Evolutionary conservation across 2,329 filamentous ascomycete genomes (phyloP).

Genomic region (Domatiomyces globalis): DNA sequence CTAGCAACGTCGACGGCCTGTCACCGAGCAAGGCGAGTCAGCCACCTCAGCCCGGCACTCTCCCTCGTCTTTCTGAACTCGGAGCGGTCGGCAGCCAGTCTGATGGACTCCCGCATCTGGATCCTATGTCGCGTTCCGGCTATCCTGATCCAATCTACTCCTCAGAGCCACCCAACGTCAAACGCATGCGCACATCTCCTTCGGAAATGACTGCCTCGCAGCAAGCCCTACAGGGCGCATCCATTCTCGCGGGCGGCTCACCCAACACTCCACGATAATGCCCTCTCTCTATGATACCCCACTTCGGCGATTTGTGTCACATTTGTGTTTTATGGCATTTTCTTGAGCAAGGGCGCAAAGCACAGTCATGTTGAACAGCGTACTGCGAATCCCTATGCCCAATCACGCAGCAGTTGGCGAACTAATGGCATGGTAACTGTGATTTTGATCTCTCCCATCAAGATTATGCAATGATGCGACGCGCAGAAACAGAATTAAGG

Average conservation of each 20-base stretch:
- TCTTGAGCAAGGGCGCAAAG: neutral
- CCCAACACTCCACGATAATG: slow-evolving; percentile 1
- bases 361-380: neutral
- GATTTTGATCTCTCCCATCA: neutral
- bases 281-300: neutral
- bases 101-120: slow-evolving; percentile 8
- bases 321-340: neutral
- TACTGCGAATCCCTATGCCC: neutral
- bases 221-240: slow-evolving; percentile 12
- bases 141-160: slow-evolving; percentile 15
- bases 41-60: slow-evolving; percentile 8
- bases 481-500: no score
- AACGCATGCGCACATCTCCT: slow-evolving; percentile 10
- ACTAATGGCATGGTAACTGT: neutral
- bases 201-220: slow-evolving; percentile 14
- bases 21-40: slow-evolving; percentile 15
- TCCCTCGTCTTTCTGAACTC: slow-evolving; percentile 14
- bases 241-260: slow-evolving; percentile 5
- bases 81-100: slow-evolving; percentile 7
- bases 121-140: slow-evolving; percentile 6
- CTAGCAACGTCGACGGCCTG: slow-evolving; percentile 18
- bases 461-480: neutral
- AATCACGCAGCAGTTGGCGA: neutral
- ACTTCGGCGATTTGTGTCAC: neutral
- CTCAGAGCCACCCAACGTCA: slow-evolving; percentile 7